These are phyloP conservation scores for Papiliotrema terrestris DNA, from an alignment of 1,284 basidiomycete species.

Conservation along the genomic window DNA sequence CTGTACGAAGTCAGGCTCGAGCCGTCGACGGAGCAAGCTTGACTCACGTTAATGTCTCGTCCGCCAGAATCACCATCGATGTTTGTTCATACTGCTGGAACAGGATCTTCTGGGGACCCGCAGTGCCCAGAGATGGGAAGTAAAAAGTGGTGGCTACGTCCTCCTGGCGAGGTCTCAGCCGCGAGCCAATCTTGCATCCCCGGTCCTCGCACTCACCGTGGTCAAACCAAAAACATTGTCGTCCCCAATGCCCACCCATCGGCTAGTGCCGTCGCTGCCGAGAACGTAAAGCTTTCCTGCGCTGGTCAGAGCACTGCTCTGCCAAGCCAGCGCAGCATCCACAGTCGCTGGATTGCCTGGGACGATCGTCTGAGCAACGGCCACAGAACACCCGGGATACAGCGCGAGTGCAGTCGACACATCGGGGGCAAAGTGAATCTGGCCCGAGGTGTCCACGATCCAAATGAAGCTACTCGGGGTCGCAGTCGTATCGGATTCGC, in stretches of 20 bases:
- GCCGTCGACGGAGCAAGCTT: no score
- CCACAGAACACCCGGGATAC: background rate
- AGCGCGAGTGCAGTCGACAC: background rate
- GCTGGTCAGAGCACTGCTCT: background rate
- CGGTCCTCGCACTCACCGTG: background rate
- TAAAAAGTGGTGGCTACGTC: background rate
- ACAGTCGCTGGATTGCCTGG: background rate
- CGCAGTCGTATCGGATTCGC: background rate
- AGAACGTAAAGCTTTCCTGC: background rate
- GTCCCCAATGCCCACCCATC: background rate
- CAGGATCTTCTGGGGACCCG: background rate
- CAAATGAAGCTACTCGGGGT: background rate
- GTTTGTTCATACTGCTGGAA: background rate
- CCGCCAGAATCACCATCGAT: background rate
- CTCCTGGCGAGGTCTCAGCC: background rate
- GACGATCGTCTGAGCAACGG: background rate
- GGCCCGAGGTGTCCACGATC: background rate
- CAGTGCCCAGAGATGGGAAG: background rate
- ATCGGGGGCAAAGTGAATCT: background rate
- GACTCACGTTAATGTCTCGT: background rate
- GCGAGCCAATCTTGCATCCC: background rate
- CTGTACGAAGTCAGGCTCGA: background rate
- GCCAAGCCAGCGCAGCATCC: background rate
- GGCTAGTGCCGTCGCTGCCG: background rate
- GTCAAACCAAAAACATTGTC: background rate